A percentile compares a stretch with the other conserved stretches of the same genome.
Conservation (phyloP, 192 early-diverging fungal genomes). For the Jimgerdemannia flammicorona region DNA sequence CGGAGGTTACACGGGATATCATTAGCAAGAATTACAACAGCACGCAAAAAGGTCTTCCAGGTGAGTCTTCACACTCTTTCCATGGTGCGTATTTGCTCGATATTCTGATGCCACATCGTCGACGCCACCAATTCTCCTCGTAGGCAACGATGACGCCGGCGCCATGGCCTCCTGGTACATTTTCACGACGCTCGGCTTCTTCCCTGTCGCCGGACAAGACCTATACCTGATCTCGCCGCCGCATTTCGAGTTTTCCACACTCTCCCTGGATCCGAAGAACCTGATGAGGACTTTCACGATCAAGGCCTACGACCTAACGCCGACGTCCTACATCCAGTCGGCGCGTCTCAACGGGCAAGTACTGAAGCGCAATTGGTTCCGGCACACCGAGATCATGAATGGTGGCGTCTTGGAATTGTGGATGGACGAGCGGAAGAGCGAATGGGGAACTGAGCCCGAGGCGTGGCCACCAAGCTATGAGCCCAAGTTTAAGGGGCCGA, state of each 20-base stretch:
- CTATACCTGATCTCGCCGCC: constrained; percentile 23
- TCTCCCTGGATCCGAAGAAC: constrained; percentile 2
- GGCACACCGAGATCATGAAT: constrained; percentile 11
- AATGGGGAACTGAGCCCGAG: background rate
- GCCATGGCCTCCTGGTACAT: constrained; percentile 20
- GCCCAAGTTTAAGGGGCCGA: background rate
- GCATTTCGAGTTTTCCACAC: constrained; percentile 2
- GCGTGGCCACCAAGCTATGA: background rate
- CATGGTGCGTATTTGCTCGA: background rate
- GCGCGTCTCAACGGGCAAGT: constrained; percentile 3
- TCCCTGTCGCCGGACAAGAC: constrained; percentile 26
- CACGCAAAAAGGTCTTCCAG: constrained; percentile 5
- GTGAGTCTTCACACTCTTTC: background rate
- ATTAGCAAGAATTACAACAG: background rate
- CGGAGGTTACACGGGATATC: background rate
- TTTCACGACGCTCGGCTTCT: constrained; percentile 22
- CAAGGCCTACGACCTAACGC: constrained; percentile 5
- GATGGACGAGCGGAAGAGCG: background rate
- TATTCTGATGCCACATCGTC: background rate
- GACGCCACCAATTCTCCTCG: too few relatives aligned
- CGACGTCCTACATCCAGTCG: constrained; percentile 3
- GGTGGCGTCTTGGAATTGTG: constrained; percentile 1
- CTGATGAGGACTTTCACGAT: background rate
- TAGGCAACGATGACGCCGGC: constrained; percentile 28
- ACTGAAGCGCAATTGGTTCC: constrained; percentile 5